Percentiles rank a stretch among this genome's conserved stretches.
Evolutionary conservation across 371 early-diverging fungal genomes (phyloP).

Genomic region (Hamiltosporidium magnivora): DNA sequence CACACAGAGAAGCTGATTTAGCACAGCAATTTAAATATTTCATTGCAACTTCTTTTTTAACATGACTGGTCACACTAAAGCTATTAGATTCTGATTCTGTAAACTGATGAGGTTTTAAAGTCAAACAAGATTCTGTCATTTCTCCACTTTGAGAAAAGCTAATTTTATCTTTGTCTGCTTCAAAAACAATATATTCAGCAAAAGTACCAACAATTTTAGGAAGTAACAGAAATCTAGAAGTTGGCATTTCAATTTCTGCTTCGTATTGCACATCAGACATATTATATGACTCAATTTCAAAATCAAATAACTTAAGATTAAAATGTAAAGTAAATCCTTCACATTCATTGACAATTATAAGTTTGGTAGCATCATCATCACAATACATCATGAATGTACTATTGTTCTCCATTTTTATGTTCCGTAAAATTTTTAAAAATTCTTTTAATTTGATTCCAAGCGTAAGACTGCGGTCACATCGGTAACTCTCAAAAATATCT

Average conservation of each 20-base stretch:
- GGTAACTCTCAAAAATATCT: slow-evolving; percentile 47
- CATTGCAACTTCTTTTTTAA: slow-evolving; percentile 45
- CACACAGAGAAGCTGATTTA: slow-evolving; percentile 25
- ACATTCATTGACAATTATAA: slow-evolving; percentile 17
- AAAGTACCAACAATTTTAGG: slow-evolving; percentile 33
- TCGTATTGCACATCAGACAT: slow-evolving; percentile 29
- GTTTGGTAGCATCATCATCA: slow-evolving; percentile 21
- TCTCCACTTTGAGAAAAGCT: slow-evolving; percentile 39
- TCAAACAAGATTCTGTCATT: slow-evolving; percentile 20
- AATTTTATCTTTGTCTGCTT: slow-evolving; percentile 22
- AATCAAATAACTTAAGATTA: slow-evolving; percentile 28
- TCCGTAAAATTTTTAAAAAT: slow-evolving; percentile 42
- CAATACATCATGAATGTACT: slow-evolving; percentile 10
- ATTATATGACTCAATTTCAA: slow-evolving; percentile 25
- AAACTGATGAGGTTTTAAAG: slow-evolving; percentile 1
- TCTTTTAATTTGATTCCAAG: slow-evolving; percentile 46
- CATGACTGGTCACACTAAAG: neutral
- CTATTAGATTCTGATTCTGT: slow-evolving; percentile 3
- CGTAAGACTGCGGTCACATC: slow-evolving; percentile 49
- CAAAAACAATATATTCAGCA: slow-evolving; percentile 34
- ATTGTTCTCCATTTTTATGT: slow-evolving; percentile 24
- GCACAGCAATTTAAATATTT: slow-evolving; percentile 42
- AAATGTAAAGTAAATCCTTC: slow-evolving; percentile 13
- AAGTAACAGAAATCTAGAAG: slow-evolving; percentile 26
- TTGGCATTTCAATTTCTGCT: slow-evolving; percentile 23